Percentiles rank a stretch among this genome's conserved stretches.
These are phyloP conservation scores for Aspergillus egyptiacus DNA, from an alignment of 495 filamentous ascomycete species.

Conservation along the genomic window DNA sequence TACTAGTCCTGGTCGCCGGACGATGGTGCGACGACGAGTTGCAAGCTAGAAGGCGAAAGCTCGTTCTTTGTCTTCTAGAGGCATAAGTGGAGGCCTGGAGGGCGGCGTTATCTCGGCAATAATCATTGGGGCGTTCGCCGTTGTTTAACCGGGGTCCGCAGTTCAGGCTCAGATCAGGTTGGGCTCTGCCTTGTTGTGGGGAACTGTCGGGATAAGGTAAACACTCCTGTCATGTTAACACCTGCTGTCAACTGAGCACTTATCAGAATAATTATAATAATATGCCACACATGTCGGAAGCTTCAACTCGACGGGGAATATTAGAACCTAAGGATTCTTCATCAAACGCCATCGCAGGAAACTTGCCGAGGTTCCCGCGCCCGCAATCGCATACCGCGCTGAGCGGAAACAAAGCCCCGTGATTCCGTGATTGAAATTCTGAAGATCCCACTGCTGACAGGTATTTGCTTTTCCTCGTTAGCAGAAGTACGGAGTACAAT, in stretches of 20 bases:
- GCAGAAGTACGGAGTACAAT: no score
- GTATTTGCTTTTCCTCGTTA: no score
- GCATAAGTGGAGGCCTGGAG: not conserved
- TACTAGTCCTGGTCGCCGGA: not conserved
- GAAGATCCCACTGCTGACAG: no score
- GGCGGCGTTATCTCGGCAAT: no score
- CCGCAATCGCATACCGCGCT: not conserved
- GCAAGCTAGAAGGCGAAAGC: not conserved
- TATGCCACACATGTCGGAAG: no score
- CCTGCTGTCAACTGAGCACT: no score
- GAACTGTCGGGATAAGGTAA: not conserved
- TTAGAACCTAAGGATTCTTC: no score
- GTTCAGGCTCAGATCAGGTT: conserved; percentile 1
- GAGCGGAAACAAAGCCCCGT: not conserved
- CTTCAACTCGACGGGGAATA: no score
- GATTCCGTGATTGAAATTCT: no score
- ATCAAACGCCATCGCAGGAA: not conserved
- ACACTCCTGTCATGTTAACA: not conserved
- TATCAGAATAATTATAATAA: no score
- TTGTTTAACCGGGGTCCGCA: not conserved
- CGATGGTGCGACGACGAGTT: not conserved
- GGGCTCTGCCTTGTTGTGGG: not conserved
- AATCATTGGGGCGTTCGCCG: no score
- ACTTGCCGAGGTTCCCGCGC: not conserved
- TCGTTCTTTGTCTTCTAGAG: conserved; percentile 1